Base-by-base conservation (phyloP, 1,139 yeast genomes). In the Wickerhamomyces sp. region DNA sequence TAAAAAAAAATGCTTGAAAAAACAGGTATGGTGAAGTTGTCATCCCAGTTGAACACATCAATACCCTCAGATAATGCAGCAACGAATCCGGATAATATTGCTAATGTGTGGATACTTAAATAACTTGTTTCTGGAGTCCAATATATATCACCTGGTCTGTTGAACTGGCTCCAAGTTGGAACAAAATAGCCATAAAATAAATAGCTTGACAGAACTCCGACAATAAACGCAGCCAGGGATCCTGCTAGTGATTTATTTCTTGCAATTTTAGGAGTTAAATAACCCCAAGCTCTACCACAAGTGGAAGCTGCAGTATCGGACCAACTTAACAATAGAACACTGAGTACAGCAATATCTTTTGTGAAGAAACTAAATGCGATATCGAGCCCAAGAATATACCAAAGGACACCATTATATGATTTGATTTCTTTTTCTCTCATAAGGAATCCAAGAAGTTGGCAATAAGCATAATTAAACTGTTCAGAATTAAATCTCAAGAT, bases 261-360 rank as follows among this genome's bases (percentile, higher is more conserved):
- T 9, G 83, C 72, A 28, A 90, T 62, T 56, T 81, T 79, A 31
- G 96, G 96, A 7, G 97, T 88, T 51, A 84, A 72, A 52, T 84
- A 73, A 7, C 97, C 97, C 60, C 67, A 88, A 38, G 74, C 74
- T 49, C 97, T 74, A 18, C 97, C 98, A 55, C 90, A 63, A 1
- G 97, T 87, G 4, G 97, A 87, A 3, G 98, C 98, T 6, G 97
- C 94, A 9, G 97, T 89, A 59, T 92, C 98, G 10, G 96, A 90
- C 97, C 97, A 92, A 58, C 96, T 85, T 48, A 92, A 73, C 41
- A 92, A 67, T 49, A 89, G 68, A 8, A 88, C 78, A 21, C 95
- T 73, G 68, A 89, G 70, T 20, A 90, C 68, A 2, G 82, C 71
- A 37, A 92, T 79, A 57, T 92, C 98, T 64, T 88, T 88, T 14